Conservation (phyloP, 129 eudicot genomes). For the Flaveria trinervia region DNA sequence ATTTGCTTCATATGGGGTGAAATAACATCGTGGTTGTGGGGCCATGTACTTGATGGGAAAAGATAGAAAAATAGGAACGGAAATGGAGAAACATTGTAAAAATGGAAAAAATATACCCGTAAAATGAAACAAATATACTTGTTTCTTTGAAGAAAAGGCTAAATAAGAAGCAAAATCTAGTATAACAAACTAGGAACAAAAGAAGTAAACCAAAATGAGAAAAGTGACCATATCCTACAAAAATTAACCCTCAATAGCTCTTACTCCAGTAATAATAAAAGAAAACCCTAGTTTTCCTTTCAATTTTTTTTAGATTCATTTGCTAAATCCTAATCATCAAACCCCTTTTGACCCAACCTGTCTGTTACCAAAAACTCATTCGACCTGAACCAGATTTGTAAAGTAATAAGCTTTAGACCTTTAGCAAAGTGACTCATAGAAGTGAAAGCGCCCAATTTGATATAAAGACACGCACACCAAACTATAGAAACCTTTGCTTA, state of each 20-base stretch:
- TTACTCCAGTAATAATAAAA: neutral
- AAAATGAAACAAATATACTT: neutral
- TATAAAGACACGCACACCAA: neutral
- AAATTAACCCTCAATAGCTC: neutral
- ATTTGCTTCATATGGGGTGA: neutral
- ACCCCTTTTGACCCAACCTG: neutral
- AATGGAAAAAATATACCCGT: neutral
- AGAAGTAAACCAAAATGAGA: neutral
- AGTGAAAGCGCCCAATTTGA: slow-evolving; percentile 15
- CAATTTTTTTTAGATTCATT: neutral
- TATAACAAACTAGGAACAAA: neutral
- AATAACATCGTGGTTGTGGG: neutral
- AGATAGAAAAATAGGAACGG: neutral
- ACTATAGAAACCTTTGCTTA: neutral
- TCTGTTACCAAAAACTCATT: neutral
- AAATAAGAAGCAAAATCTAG: neutral
- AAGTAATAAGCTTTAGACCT: neutral
- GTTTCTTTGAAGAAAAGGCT: neutral
- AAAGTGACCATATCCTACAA: neutral
- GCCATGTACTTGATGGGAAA: slow-evolving; percentile 8
- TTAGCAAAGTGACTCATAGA: neutral
- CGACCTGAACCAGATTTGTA: neutral
- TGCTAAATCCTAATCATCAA: neutral
- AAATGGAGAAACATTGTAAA: neutral
- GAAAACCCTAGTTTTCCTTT: slow-evolving; percentile 3